phyloP scores from a whole-genome alignment of 495 filamentous ascomycete genomes.

The Neurospora sublineolata region DNA sequence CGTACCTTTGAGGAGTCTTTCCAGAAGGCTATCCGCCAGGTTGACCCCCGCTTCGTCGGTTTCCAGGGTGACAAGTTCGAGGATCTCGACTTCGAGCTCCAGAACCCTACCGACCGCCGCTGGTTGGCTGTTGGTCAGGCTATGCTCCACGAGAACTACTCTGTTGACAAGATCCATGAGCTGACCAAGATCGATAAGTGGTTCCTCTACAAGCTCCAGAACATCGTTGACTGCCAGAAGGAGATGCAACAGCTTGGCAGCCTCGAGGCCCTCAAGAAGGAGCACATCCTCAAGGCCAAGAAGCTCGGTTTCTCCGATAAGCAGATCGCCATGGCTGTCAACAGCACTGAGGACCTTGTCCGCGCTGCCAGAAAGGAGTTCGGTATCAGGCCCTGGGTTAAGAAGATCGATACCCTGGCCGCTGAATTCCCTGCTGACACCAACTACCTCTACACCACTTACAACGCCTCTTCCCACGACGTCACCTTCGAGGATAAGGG shows the following conservation, averaged over 20 bases:
- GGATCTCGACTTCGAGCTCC: slow-evolving; percentile 76
- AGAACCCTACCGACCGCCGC: slow-evolving; percentile 85
- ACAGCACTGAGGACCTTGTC: slow-evolving; percentile 78
- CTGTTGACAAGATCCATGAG: slow-evolving; percentile 81
- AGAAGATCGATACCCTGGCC: slow-evolving; percentile 95
- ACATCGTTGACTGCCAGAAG: slow-evolving; percentile 79
- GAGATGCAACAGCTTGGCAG: slow-evolving; percentile 83
- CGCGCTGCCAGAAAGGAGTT: slow-evolving; percentile 76
- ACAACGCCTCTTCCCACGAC: slow-evolving; percentile 93
- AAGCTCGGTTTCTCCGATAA: slow-evolving; percentile 95
- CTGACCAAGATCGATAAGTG: slow-evolving; percentile 92
- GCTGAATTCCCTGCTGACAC: slow-evolving; percentile 96
- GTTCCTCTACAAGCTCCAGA: slow-evolving; percentile 97
- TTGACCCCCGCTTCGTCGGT: slow-evolving; percentile 81
- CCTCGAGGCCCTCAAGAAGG: slow-evolving; percentile 74
- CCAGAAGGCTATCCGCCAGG: slow-evolving; percentile 94
- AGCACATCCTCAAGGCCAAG: slow-evolving; percentile 80
- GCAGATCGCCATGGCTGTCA: slow-evolving; percentile 83
- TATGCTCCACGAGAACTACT: slow-evolving; percentile 92
- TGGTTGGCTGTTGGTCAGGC: slow-evolving; percentile 97
- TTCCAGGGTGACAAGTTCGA: slow-evolving; percentile 95
- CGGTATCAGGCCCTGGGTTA: slow-evolving; percentile 80
- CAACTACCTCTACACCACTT: slow-evolving; percentile 96
- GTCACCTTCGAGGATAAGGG: slow-evolving; percentile 92
- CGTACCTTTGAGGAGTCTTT: slow-evolving; percentile 98